phyloP scores from a whole-genome alignment of 495 filamentous ascomycete species.

The Apodospora peruviana region DNA sequence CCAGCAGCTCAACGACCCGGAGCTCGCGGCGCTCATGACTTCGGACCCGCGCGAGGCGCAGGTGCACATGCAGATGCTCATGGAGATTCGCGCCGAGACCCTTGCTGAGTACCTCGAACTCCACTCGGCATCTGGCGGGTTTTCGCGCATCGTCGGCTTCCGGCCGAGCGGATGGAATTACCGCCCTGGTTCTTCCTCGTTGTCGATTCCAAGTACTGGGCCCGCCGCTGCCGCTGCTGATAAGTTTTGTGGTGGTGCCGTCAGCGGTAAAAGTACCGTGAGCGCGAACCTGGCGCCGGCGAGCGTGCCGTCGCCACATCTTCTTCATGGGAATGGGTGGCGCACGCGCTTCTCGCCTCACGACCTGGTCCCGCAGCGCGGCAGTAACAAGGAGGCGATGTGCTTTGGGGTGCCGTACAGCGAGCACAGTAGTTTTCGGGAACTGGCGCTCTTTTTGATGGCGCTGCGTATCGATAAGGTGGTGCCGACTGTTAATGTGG shows the following conservation, averaged over 20 bases:
- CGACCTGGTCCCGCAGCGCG: conserved; percentile 72
- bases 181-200: conserved; percentile 39
- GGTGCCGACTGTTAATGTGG: conserved; percentile 92
- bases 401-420: conserved; percentile 93
- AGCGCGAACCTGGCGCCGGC: conserved; percentile 29
- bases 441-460: conserved; percentile 90
- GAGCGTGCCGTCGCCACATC: conserved; percentile 39
- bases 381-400: conserved; percentile 65
- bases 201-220: neutral
- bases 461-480: conserved; percentile 79
- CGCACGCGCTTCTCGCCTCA: conserved; percentile 55
- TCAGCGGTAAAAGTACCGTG: conserved; percentile 8
- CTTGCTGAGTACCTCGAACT: conserved; percentile 79
- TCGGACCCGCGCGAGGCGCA: conserved; percentile 76
- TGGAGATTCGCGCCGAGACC: conserved; percentile 84
- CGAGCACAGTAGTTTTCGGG: conserved; percentile 90
- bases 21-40: conserved; percentile 72
- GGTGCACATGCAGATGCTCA: conserved; percentile 94
- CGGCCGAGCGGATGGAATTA: conserved; percentile 91
- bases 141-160: conserved; percentile 84
- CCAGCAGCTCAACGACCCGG: conserved; percentile 75
- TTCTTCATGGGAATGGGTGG: conserved; percentile 73
- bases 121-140: conserved; percentile 58
- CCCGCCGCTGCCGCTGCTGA: neutral
- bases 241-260: neutral